Evolutionary conservation across 495 filamentous ascomycete genomes (phyloP).

Genomic region (Halenospora varia): DNA sequence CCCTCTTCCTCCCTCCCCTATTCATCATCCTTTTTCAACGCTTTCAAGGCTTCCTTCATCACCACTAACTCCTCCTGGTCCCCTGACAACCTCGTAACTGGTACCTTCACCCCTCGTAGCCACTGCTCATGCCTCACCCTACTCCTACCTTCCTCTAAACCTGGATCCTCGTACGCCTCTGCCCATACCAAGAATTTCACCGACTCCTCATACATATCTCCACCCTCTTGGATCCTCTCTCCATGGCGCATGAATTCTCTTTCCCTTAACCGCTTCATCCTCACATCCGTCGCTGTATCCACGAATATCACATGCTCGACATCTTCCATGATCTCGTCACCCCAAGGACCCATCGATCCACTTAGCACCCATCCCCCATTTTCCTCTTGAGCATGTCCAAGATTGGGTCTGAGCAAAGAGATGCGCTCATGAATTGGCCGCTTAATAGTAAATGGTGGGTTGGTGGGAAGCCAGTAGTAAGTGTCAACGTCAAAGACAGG

Average conservation of each 20-base stretch:
- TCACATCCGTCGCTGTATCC: constrained; percentile 8
- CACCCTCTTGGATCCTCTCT: constrained; percentile 12
- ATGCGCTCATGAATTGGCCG: constrained; percentile 12
- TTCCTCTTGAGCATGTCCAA: constrained; percentile 12
- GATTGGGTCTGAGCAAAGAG: constrained; percentile 12
- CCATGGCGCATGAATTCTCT: constrained; percentile 12
- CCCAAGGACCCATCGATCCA: constrained; percentile 7
- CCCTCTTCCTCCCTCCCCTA: not conserved
- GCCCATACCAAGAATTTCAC: constrained; percentile 10
- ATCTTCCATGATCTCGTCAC: constrained; percentile 13
- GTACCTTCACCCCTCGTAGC: constrained; percentile 9
- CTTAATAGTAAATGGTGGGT: constrained; percentile 15
- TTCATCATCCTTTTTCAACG: constrained; percentile 2
- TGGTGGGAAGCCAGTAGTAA: constrained; percentile 16
- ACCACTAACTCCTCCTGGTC: constrained; percentile 8
- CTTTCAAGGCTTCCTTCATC: constrained; percentile 15
- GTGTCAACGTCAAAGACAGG: constrained; percentile 11
- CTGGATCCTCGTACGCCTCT: constrained; percentile 10
- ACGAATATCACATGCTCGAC: constrained; percentile 12
- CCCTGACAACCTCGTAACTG: constrained; percentile 14
- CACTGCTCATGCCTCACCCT: constrained; percentile 9
- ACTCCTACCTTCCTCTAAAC: constrained; percentile 13
- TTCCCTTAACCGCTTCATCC: constrained; percentile 14
- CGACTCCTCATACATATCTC: constrained; percentile 14
- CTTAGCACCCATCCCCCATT: constrained; percentile 11